Evolutionary conservation across 2,329 filamentous ascomycete genomes (phyloP), one percentile per base, ranked within the genome.

Genomic region (Fusarium vanettenii): DNA sequence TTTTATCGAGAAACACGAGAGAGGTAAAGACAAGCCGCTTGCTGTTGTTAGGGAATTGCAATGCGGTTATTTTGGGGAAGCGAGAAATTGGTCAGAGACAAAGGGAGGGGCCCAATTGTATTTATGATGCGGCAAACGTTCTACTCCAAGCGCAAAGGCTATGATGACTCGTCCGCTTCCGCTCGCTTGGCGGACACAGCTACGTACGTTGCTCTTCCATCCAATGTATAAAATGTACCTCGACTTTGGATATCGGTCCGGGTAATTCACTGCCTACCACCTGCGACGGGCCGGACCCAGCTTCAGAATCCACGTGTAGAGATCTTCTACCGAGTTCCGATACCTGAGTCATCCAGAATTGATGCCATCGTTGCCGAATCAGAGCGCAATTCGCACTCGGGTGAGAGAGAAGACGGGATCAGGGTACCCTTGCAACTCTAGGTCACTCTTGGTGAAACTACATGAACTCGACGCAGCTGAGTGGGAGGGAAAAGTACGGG

Each of bases 231-330:
- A 37, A 25, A 62, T 45, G 60, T 62, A 62, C 61, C 61, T 56
- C 48, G 61, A 56, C 61, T n/a, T 56, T 64, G 31, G 55, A 39
- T 57, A 64, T 64, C 61, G 61, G 61, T 66, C 72, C 71, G 45
- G 33, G 50, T 39, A 63, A 55, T 70, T 48, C 64, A 60, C 29
- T 61, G 41, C 66, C 66, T 59, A 67, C 71, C 65, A 66, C 66
- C 65, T 64, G 77, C 77, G 77, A 78, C 74, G 76, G 68, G 69
- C 77, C 72, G 77, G 72, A 74, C 66, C 68, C 76, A 76, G 72
- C 64, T 72, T 66, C 66, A 68, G 64, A 71, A 66, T 35, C 60
- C 66, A 73, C 66, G 65, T 61, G 69, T 70, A 68, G 62, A 75
- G 60, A 66, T 56, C 43, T 33, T 67, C 65, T 63, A 69, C 77